Percentiles rank a stretch among this genome's conserved stretches.
phyloP scores from a whole-genome alignment of 2,329 filamentous ascomycete genomes.

The Verticillium nonalfalfae region DNA sequence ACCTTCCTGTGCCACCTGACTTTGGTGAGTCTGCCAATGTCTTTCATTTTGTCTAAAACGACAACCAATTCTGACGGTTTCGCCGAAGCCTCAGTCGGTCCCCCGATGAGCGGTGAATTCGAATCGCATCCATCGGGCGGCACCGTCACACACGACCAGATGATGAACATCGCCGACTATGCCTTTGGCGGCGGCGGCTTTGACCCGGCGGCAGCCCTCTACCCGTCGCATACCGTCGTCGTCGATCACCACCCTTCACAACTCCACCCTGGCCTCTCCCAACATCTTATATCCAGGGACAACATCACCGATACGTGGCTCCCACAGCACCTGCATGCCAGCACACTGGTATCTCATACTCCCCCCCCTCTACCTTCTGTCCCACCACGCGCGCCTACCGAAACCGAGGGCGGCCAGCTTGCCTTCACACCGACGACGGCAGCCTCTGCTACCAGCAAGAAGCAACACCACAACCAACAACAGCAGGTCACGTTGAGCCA shows the following conservation, averaged over 20 bases:
- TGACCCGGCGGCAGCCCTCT: constrained; percentile 15
- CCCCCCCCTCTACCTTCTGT: not conserved
- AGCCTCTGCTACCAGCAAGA: not conserved
- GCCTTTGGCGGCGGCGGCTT: constrained; percentile 22
- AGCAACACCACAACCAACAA: not conserved
- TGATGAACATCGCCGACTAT: constrained; percentile 6
- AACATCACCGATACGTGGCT: constrained; percentile 6
- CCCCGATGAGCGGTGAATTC: not conserved
- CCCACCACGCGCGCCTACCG: not conserved
- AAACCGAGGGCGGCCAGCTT: not conserved
- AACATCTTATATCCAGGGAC: constrained; percentile 8
- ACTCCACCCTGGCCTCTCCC: constrained; percentile 5
- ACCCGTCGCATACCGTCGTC: not conserved
- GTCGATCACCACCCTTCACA: constrained; percentile 21
- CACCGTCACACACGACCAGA: not conserved
- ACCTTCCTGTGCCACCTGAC: constrained; percentile 24
- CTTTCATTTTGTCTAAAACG: constrained; percentile 7
- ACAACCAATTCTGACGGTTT: constrained; percentile 6
- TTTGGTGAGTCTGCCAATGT: constrained; percentile 22
- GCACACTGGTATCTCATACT: not conserved
- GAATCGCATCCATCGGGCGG: not conserved
- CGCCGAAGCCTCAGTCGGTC: constrained; percentile 7
- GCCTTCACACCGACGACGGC: not conserved
- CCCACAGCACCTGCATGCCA: constrained; percentile 2
- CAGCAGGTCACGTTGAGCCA: not conserved